These are phyloP conservation scores for Aphanomyces astaci DNA, from an alignment of 352 stramenopile species.

Conservation along the genomic window DNA sequence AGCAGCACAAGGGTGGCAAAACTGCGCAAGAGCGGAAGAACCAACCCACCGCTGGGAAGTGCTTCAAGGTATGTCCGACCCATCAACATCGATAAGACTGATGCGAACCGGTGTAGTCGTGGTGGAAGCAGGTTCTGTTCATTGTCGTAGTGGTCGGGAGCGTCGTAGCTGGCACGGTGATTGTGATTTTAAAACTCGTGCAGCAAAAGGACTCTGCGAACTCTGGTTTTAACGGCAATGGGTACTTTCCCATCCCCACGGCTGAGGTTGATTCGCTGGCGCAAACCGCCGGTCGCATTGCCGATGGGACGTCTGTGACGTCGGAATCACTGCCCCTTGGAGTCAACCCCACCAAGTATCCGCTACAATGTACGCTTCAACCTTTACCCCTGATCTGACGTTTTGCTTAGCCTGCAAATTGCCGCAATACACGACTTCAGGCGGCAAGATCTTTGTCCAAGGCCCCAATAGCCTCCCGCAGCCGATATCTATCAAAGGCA, in stretches of 20 bases:
- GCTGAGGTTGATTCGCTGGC: neutral
- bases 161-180: neutral
- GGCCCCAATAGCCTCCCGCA: slow-evolving; percentile 52
- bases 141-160: neutral
- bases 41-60: neutral
- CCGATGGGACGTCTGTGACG: neutral
- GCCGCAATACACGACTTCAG: slow-evolving; percentile 66
- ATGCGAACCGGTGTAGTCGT: neutral
- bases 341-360: slow-evolving; percentile 54
- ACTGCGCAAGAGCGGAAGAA: neutral
- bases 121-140: neutral
- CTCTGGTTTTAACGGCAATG: no score
- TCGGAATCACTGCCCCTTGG: slow-evolving; percentile 32
- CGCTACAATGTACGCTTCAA: slow-evolving; percentile 27
- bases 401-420: slow-evolving; percentile 34
- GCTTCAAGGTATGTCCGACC: neutral
- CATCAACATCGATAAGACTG: no score
- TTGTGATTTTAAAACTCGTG: slow-evolving; percentile 1
- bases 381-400: neutral
- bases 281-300: neutral
- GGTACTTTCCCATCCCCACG: neutral
- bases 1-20: neutral
- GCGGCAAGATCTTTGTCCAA: slow-evolving; percentile 51
- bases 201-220: neutral
- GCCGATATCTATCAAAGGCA: slow-evolving; percentile 55